Evolutionary conservation across 1,284 basidiomycete genomes (phyloP).

Genomic region (Ustilago tritici): DNA sequence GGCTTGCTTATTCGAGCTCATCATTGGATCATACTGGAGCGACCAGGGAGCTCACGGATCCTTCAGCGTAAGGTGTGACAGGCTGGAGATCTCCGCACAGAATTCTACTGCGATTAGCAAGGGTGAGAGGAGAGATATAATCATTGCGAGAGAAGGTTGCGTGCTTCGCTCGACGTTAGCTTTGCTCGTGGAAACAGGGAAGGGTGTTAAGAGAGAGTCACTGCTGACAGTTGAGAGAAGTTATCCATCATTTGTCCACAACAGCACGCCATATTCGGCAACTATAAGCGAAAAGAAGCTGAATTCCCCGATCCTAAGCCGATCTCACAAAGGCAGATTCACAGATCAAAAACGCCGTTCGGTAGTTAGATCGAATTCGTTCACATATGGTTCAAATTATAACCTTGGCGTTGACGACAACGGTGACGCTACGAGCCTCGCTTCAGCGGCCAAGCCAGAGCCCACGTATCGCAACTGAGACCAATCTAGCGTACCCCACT

Average conservation of each 20-base stretch:
- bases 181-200: background rate
- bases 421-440: conserved; percentile 37
- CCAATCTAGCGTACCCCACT: conserved; percentile 5
- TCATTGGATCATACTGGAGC: background rate
- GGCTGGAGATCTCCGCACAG: background rate
- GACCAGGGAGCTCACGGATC: background rate
- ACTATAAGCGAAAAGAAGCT: conserved; percentile 10
- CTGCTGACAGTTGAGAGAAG: conserved; percentile 13
- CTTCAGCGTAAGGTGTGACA: background rate
- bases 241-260: conserved; percentile 16
- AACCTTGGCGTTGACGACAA: background rate
- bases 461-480: background rate
- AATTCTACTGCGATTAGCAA: background rate
- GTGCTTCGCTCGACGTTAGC: conserved; percentile 28
- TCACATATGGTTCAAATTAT: background rate
- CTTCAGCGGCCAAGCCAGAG: conserved; percentile 20
- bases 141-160: conserved; percentile 20
- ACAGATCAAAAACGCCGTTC: no score
- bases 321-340: background rate
- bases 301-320: background rate
- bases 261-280: conserved; percentile 30
- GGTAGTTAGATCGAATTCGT: background rate
- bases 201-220: background rate
- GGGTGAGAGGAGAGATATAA: background rate
- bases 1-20: background rate